Conservation (phyloP, 2,329 filamentous ascomycete genomes). For the Colletotrichum navitas region DNA sequence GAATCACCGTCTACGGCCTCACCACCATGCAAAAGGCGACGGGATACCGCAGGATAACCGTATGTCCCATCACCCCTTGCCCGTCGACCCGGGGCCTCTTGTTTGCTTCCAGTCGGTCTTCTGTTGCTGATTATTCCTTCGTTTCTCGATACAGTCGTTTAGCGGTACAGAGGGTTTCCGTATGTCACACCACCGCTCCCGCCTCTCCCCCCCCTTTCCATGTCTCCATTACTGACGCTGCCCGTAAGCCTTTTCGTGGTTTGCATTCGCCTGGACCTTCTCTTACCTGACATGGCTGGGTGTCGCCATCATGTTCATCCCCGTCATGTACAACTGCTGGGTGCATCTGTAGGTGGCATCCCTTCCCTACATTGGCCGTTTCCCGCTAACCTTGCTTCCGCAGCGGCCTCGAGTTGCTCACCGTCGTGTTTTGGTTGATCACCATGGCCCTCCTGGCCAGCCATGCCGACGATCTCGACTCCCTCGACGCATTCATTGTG, state of each 20-base stretch:
- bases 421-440: conserved; percentile 43
- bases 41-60: conserved; percentile 43
- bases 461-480: conserved; percentile 43
- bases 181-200: conserved; percentile 32
- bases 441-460: conserved; percentile 41
- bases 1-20: conserved; percentile 40
- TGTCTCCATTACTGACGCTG: conserved; percentile 19
- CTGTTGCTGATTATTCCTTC: conserved; percentile 23
- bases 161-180: conserved; percentile 43
- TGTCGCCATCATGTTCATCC: conserved; percentile 39
- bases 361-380: no score
- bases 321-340: conserved; percentile 44
- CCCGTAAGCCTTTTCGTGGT: conserved; percentile 42
- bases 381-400: not conserved
- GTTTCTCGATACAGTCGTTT: conserved; percentile 33
- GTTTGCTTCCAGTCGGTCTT: not conserved
- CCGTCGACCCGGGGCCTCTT: not conserved
- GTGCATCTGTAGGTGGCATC: conserved; percentile 39
- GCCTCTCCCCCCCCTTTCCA: not conserved
- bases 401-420: conserved; percentile 41
- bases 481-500: conserved; percentile 39
- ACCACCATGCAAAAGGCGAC: conserved; percentile 42
- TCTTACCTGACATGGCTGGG: conserved; percentile 42
- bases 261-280: conserved; percentile 42
- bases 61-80: conserved; percentile 16